Conservation (phyloP, 306 rosid species). For the Cucurbita ficifolia region DNA sequence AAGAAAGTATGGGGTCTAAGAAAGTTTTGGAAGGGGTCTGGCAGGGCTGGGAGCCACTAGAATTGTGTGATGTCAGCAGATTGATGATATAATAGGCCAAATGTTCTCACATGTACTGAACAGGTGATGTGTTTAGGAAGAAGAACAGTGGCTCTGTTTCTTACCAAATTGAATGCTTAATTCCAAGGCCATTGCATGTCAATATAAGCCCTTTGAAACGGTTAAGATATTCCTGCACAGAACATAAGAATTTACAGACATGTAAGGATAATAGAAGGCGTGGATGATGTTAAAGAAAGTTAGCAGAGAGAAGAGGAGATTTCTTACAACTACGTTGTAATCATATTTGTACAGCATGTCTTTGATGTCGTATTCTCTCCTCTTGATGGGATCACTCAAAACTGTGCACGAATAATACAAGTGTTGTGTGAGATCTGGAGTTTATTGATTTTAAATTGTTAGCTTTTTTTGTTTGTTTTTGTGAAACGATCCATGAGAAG, state of each 20-base stretch:
- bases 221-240: conserved; percentile 75
- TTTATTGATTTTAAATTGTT: not conserved
- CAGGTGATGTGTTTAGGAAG: not conserved
- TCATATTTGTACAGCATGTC: conserved; percentile 73
- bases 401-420: conserved; percentile 35
- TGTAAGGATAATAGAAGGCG: not conserved
- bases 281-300: not conserved
- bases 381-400: conserved; percentile 81
- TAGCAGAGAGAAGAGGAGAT: not conserved
- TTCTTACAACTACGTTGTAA: conserved; percentile 68
- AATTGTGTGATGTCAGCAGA: not conserved
- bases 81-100: not conserved
- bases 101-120: not conserved
- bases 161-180: conserved; percentile 72
- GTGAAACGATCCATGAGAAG: not conserved
- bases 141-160: not conserved
- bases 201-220: conserved; percentile 92
- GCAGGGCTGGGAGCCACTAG: not conserved
- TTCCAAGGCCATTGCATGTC: conserved; percentile 96
- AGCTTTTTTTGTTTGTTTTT: not conserved
- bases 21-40: not conserved
- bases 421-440: conserved; percentile 14
- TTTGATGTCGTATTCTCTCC: conserved; percentile 67
- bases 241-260: conserved; percentile 1
- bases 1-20: not conserved